A percentile compares a stretch with the other conserved stretches of the same genome.
Conservation (phyloP, 768 basidiomycete genomes). For the Suillus subaureus region DNA sequence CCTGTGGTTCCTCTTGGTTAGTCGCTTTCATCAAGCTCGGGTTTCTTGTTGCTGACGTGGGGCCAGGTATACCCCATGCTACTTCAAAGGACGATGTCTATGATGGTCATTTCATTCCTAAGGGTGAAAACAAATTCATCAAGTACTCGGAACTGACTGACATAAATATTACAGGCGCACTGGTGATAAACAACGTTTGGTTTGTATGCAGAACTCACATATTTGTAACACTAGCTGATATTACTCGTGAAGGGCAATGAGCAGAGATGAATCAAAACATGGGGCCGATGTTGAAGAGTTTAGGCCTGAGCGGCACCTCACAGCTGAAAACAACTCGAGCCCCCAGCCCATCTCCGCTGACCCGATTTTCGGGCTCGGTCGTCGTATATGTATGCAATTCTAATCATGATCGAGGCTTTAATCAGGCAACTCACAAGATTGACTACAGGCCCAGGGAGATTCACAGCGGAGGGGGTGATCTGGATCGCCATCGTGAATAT, state of each 20-base stretch:
- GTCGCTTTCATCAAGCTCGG: background rate
- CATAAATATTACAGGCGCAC: conserved; percentile 20
- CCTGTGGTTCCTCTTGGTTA: conserved; percentile 28
- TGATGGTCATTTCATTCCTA: conserved; percentile 43
- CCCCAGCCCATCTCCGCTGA: conserved; percentile 15
- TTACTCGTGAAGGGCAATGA: conserved; percentile 22
- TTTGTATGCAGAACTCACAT: conserved; percentile 11
- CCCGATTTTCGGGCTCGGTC: conserved; percentile 28
- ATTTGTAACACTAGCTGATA: background rate
- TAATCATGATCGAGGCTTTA: background rate
- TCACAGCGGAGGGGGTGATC: conserved; percentile 22
- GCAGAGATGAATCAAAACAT: conserved; percentile 20
- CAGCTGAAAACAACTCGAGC: conserved; percentile 1
- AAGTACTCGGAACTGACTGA: background rate
- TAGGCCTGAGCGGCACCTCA: conserved; percentile 28
- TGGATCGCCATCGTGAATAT: conserved; percentile 26
- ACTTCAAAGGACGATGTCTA: conserved; percentile 27
- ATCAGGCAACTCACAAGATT: background rate
- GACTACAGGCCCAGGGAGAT: conserved; percentile 24
- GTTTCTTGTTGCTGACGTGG: background rate
- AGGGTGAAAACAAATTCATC: conserved; percentile 24
- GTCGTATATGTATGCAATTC: conserved; percentile 24
- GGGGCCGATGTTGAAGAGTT: conserved; percentile 24
- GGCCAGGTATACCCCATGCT: conserved; percentile 27
- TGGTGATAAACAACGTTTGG: conserved; percentile 40